Conservation (phyloP, 768 basidiomycete species). For the Floccularia luteovirens region DNA sequence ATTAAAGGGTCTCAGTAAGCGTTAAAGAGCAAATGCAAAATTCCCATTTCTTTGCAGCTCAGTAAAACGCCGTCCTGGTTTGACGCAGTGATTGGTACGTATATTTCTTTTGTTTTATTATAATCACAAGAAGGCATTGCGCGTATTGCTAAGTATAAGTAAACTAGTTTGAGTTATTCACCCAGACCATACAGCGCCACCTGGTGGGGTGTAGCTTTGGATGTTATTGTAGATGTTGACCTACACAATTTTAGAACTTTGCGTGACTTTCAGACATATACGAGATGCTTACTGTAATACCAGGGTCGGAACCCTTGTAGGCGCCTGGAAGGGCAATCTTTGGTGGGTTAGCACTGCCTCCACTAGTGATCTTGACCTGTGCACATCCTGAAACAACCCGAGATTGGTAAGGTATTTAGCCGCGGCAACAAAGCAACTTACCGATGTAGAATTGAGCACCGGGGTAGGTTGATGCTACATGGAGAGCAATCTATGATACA, state of each 20-base stretch:
- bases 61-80: too few relatives aligned
- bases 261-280: not conserved
- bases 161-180: too few relatives aligned
- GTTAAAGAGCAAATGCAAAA: too few relatives aligned
- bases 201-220: conserved; percentile 39
- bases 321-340: conserved; percentile 41
- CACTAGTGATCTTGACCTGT: conserved; percentile 37
- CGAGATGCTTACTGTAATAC: conserved; percentile 30
- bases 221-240: conserved; percentile 52
- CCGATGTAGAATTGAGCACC: conserved; percentile 45
- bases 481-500: conserved; percentile 19
- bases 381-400: conserved; percentile 28
- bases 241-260: conserved; percentile 9
- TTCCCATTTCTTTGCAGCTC: too few relatives aligned
- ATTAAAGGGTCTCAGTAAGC: too few relatives aligned
- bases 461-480: conserved; percentile 34
- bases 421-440: conserved; percentile 3
- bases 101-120: too few relatives aligned
- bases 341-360: conserved; percentile 37
- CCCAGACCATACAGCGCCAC: conserved; percentile 30
- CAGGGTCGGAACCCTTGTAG: conserved; percentile 39
- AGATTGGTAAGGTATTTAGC: not conserved
- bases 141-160: too few relatives aligned
- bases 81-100: too few relatives aligned
- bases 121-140: too few relatives aligned